Evolutionary conservation across 352 stramenopile species (phyloP).

Genomic region (Phytopythium helicoides): DNA sequence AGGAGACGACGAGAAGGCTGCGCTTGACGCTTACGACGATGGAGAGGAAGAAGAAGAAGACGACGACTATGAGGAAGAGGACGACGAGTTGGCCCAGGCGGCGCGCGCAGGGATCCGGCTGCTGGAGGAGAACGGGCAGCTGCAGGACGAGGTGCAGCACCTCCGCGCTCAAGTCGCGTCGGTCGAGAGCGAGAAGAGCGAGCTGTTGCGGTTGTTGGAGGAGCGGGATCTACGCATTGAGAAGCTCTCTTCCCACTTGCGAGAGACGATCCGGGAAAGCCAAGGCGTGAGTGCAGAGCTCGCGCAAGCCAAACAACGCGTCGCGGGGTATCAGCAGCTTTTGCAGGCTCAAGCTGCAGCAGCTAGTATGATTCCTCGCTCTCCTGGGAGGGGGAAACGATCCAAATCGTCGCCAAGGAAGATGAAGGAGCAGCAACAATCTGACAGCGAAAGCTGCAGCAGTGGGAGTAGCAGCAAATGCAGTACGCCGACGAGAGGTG

Average conservation of each 20-base stretch:
- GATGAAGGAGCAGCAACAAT: neutral
- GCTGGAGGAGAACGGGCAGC: conserved; percentile 67
- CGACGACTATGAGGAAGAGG: conserved; percentile 27
- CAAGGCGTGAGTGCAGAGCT: conserved; percentile 47
- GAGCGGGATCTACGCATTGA: conserved; percentile 39
- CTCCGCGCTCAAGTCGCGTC: conserved; percentile 41
- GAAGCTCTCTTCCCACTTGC: conserved; percentile 38
- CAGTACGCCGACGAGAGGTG: neutral
- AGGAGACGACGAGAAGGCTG: neutral
- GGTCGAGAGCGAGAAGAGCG: conserved; percentile 31
- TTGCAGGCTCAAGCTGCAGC: conserved; percentile 12
- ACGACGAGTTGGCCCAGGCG: conserved; percentile 51
- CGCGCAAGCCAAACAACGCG: conserved; percentile 32
- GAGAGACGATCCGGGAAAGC: conserved; percentile 60
- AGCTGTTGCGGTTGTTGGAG: conserved; percentile 30
- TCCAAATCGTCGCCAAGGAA: conserved; percentile 11
- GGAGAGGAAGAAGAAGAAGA: neutral
- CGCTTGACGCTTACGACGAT: neutral
- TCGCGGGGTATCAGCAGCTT: conserved; percentile 19
- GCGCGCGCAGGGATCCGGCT: conserved; percentile 65
- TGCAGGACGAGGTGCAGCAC: conserved; percentile 51
- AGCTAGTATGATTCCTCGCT: conserved; percentile 12
- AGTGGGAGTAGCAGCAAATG: neutral
- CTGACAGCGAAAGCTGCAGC: neutral
- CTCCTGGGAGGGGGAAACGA: conserved; percentile 20